These are phyloP conservation scores for Apiospora kogelbergensis DNA, from an alignment of 2,329 filamentous ascomycete genomes.

Conservation along the genomic window DNA sequence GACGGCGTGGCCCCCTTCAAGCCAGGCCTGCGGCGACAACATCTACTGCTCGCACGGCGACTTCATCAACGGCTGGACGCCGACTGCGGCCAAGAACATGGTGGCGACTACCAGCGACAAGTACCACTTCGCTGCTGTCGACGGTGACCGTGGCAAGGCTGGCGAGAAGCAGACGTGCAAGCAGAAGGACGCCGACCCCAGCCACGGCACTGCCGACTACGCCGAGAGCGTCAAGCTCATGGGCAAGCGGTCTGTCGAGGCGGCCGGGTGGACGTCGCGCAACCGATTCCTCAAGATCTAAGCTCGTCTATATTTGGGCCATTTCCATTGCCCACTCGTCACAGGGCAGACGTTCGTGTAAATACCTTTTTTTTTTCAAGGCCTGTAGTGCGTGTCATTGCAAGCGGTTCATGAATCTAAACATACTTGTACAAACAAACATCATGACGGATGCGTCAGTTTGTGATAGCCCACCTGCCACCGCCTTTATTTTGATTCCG, in stretches of 20 bases:
- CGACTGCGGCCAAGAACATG: slow-evolving; percentile 41
- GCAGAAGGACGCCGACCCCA: slow-evolving; percentile 39
- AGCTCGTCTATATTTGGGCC: neutral
- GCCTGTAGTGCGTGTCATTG: neutral
- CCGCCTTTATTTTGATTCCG: too few relatives aligned
- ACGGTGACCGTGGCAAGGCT: slow-evolving; percentile 26
- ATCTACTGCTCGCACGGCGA: slow-evolving; percentile 43
- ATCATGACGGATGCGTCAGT: neutral
- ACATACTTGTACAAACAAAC: neutral
- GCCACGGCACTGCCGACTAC: slow-evolving; percentile 39
- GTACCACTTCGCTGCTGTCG: slow-evolving; percentile 12
- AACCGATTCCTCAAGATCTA: slow-evolving; percentile 1
- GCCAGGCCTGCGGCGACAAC: slow-evolving; percentile 36
- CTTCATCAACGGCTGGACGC: slow-evolving; percentile 46
- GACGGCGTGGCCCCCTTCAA: slow-evolving; percentile 38
- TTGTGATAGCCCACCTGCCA: neutral
- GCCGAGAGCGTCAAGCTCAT: slow-evolving; percentile 32
- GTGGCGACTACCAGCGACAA: slow-evolving; percentile 29
- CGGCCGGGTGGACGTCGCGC: neutral
- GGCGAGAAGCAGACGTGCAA: slow-evolving; percentile 32
- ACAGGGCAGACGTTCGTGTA: neutral
- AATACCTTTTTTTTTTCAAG: neutral
- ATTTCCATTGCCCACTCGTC: neutral
- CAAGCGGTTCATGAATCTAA: neutral
- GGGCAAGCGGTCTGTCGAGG: slow-evolving; percentile 14